A percentile compares a stretch with the other conserved stretches of the same genome.
Evolutionary conservation across 192 early-diverging fungal species (phyloP).

Genomic region (Backusella circina): DNA sequence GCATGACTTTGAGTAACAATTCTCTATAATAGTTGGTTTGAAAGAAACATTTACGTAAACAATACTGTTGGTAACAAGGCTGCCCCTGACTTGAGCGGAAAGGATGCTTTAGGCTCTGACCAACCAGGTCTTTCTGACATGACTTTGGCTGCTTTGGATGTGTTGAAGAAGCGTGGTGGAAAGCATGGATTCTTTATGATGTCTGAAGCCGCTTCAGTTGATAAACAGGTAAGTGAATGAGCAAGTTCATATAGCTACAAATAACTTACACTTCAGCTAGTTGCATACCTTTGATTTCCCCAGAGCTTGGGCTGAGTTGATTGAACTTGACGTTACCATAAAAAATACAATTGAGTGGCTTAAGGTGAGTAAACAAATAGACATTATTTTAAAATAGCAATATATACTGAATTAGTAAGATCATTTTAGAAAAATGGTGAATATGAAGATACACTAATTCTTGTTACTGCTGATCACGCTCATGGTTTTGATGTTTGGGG

Average conservation of each 20-base stretch:
- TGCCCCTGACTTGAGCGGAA: slow-evolving; percentile 41
- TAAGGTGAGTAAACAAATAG: slow-evolving; percentile 10
- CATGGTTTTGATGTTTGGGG: slow-evolving; percentile 65
- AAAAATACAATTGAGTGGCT: slow-evolving; percentile 52
- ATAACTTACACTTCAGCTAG: background rate
- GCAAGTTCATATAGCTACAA: background rate
- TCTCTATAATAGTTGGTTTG: slow-evolving; percentile 42
- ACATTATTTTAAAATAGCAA: background rate
- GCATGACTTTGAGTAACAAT: no score
- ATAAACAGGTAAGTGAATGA: slow-evolving; percentile 40
- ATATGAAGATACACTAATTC: slow-evolving; percentile 54
- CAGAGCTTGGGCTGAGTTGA: slow-evolving; percentile 58
- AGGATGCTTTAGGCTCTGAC: slow-evolving; percentile 38
- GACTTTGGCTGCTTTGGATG: slow-evolving; percentile 57
- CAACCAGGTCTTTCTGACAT: slow-evolving; percentile 59
- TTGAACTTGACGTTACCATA: slow-evolving; percentile 60
- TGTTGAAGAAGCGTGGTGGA: slow-evolving; percentile 54
- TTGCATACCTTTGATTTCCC: slow-evolving; percentile 61
- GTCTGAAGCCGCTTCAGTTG: slow-evolving; percentile 62
- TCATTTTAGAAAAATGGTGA: slow-evolving; percentile 33
- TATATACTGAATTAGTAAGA: background rate
- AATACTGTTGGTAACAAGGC: slow-evolving; percentile 41
- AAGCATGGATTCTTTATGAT: slow-evolving; percentile 63
- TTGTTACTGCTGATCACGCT: slow-evolving; percentile 63
- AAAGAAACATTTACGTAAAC: slow-evolving; percentile 52